phyloP scores from a whole-genome alignment of 2,329 filamentous ascomycete genomes.

The Fusarium udum region DNA sequence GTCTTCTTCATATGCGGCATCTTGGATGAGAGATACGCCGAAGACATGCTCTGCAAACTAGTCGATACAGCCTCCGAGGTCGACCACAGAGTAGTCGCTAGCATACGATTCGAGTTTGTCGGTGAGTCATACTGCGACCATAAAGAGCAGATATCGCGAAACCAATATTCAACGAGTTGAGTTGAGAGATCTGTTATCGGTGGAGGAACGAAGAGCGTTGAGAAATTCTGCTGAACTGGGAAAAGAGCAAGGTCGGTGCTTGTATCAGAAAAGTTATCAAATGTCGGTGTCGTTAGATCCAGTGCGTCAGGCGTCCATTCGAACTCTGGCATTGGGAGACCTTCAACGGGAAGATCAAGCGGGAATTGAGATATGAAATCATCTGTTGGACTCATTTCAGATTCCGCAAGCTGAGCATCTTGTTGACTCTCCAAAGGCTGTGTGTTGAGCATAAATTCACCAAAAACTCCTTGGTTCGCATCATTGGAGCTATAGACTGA shows the following conservation, averaged over 20 bases:
- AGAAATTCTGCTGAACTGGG: conserved; percentile 5
- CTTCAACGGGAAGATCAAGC: background rate
- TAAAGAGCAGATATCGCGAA: conserved; percentile 51
- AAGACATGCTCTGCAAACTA: conserved; percentile 54
- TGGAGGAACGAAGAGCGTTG: conserved; percentile 13
- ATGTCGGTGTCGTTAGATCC: background rate
- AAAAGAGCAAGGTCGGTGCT: conserved; percentile 6
- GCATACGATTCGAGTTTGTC: conserved; percentile 51
- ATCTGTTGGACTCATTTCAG: background rate
- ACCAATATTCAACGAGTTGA: conserved; percentile 50
- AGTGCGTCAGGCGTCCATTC: conserved; percentile 12
- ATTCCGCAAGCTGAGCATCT: background rate
- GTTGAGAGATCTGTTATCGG: conserved; percentile 34
- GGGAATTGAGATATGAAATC: conserved; percentile 12
- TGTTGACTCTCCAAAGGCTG: background rate
- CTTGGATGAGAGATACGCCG: conserved; percentile 47
- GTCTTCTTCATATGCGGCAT: conserved; percentile 49
- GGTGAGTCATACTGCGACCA: conserved; percentile 55
- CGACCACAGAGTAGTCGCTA: conserved; percentile 50
- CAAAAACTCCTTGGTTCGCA: conserved; percentile 10
- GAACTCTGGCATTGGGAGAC: background rate
- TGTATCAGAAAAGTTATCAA: background rate
- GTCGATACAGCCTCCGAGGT: conserved; percentile 51
- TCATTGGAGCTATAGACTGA: background rate
- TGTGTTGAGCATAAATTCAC: conserved; percentile 11